Evolutionary conservation across 257 asterid species (phyloP), one percentile per base, ranked within the genome.

Genomic region (Solanum rostratum): DNA sequence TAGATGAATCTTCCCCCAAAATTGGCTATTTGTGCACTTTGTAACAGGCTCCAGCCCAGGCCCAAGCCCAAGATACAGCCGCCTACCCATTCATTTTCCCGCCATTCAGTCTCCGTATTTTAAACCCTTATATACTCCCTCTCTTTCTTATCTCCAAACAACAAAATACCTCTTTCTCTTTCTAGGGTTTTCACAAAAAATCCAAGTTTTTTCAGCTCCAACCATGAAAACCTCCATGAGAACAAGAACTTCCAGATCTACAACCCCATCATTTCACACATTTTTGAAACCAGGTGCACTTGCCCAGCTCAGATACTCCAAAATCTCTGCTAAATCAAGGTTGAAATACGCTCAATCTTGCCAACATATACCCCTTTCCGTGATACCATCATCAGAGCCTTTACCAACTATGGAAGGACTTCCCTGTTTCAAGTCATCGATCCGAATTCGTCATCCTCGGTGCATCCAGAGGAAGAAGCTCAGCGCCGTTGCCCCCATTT

Each of bases 231-330:
- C 88, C 39, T 82, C 83, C 53, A 15, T 10, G 20, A 70, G 90
- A 59, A 71, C 87, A 87, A 49, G 83, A 85, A 69, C 59, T 74
- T 46, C 41, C 41, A 74, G 81, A 74, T 74, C 54, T 45, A 18
- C 60, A 18, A 85, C 88, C 24, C 84, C 92, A 69, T 88, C 91
- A 22, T 89, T 86, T 49, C 81, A 88, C 89, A 90, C 92, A 52
- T 94, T 88, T 83, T 90, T 94, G 80, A 93, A 93, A 88, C 98
- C 98, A 5, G 98, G 98, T 70, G 97, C 97, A 10, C 91, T 94
- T 41, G 97, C 98, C 19, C 92, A 93, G 65, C 85, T 94, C 86
- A 66, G 97, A 53, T 90, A 92, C 91, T 91, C 97, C 37, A 94
- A 91, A 73, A 93, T 92, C 83, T 88, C 92, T 0, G 97, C 94